These are phyloP conservation scores for Amanita molliuscula DNA, from an alignment of 768 basidiomycete genomes.

Conservation along the genomic window DNA sequence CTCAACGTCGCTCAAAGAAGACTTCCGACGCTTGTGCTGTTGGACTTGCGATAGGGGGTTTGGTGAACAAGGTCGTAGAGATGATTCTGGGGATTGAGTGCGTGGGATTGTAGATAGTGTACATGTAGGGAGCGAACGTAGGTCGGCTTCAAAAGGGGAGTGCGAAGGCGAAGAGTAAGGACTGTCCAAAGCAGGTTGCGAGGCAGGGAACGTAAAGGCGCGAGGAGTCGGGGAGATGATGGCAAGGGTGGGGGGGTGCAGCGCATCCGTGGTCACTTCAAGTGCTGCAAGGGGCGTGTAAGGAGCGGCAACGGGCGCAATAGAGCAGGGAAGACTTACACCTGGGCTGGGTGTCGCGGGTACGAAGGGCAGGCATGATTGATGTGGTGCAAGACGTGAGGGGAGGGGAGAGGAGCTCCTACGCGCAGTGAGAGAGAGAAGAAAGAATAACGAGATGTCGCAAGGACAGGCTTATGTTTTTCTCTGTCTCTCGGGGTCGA, in stretches of 20 bases:
- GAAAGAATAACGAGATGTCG: slow-evolving; percentile 39
- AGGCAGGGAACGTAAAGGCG: slow-evolving; percentile 57
- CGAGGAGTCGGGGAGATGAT: slow-evolving; percentile 66
- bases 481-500: slow-evolving; percentile 38
- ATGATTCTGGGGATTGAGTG: slow-evolving; percentile 33
- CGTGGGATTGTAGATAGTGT: slow-evolving; percentile 23
- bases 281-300: slow-evolving; percentile 36
- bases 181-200: slow-evolving; percentile 45
- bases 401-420: slow-evolving; percentile 20
- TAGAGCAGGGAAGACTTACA: slow-evolving; percentile 20
- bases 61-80: slow-evolving; percentile 26
- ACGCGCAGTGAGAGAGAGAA: slow-evolving; percentile 21
- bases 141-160: slow-evolving; percentile 70
- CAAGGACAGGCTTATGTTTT: slow-evolving; percentile 31
- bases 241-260: slow-evolving; percentile 40
- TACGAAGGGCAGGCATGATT: slow-evolving; percentile 74
- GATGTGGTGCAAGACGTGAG: slow-evolving; percentile 14
- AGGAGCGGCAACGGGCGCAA: slow-evolving; percentile 1
- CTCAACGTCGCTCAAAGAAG: slow-evolving; percentile 38
- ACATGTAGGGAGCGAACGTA: slow-evolving; percentile 37
- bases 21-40: slow-evolving; percentile 41
- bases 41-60: slow-evolving; percentile 18
- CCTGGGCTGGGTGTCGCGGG: slow-evolving; percentile 58
- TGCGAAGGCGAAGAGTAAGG: slow-evolving; percentile 57
- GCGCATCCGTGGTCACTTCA: slow-evolving; percentile 64